Evolutionary conservation across 805 yeast genomes (phyloP).

Genomic region (Komagataella mondaviorum): DNA sequence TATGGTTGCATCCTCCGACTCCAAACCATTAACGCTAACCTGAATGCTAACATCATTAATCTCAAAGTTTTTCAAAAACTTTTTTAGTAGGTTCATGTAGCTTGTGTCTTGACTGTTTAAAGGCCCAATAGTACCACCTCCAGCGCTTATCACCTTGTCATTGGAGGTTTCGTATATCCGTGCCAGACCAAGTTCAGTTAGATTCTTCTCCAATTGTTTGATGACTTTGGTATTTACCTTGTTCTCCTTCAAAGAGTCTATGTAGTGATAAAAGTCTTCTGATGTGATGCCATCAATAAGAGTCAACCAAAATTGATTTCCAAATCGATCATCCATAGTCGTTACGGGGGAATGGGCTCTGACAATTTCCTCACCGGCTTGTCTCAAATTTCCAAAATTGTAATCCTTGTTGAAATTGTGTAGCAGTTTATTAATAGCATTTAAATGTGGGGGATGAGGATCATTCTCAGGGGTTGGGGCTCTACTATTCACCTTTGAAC

Average conservation of each 20-base stretch:
- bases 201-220: conserved; percentile 20
- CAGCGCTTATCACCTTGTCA: not conserved
- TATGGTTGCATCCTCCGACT: conserved; percentile 2
- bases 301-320: conserved; percentile 5
- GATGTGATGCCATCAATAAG: conserved; percentile 11
- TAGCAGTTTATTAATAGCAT: conserved; percentile 16
- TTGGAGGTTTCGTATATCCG: not conserved
- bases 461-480: not conserved
- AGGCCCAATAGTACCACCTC: conserved; percentile 16
- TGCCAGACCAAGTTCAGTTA: conserved; percentile 16
- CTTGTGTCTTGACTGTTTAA: conserved; percentile 16
- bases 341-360: not conserved
- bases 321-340: not conserved
- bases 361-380: not conserved
- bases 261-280: conserved; percentile 21
- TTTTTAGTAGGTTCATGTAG: conserved; percentile 24
- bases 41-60: conserved; percentile 15
- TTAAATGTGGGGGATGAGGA: conserved; percentile 8
- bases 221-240: conserved; percentile 19
- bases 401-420: conserved; percentile 14
- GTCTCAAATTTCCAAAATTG: not conserved
- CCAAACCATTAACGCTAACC: conserved; percentile 12
- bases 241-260: conserved; percentile 18
- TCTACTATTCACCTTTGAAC: not conserved
- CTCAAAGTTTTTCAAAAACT: conserved; percentile 30